Base-by-base conservation (phyloP, 169 alveolate species). In the Cyclospora cayetanensis region DNA sequence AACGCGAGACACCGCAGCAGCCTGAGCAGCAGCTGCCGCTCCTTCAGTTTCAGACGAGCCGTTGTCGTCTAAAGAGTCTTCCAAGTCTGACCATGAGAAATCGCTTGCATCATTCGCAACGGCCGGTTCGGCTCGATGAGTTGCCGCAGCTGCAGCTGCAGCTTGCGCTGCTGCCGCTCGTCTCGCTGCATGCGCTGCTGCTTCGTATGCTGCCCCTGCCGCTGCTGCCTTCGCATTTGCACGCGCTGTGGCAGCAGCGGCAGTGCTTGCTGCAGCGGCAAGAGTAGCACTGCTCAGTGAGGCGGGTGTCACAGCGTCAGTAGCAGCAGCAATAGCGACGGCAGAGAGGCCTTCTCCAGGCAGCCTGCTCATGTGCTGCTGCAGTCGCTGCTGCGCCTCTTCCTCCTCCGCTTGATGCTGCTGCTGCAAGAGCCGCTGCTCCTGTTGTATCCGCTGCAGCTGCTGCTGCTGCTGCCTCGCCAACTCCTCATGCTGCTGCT, bases 261-360 rank as follows among this genome's bases (percentile, higher is more conserved):
- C 80, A 34, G 80, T 68, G 80, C 80, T 68, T 5, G 37, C 80
- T 68, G 80, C 52, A 9, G 43, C 27, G 29, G 50, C 31, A 34
- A 18, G 53, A 35, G 15, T 50, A 2, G 52, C n/a, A n/a, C n/a
- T n/a, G n/a, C n/a, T n/a, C n/a, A n/a, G n/a, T n/a, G n/a, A n/a
- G n/a, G n/a, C n/a, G n/a, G n/a, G n/a, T n/a, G n/a, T n/a, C n/a
- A n/a, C 80, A 22, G 80, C 80, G 18, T 43, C 80, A 68, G 80
- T 50, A 68, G 80, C 80, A 68, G 80, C 80, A 68, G 80, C 80
- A 68, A 68, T 43, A 35, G 80, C 80, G 22, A 29, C 80, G 37
- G 80, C 52, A 68, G 22, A 7, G 20, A 35, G 50, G 2, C 80
- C 80, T 4, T 35, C 80, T 25, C 52, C n/a, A 22, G 34, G 29